phyloP scores from a whole-genome alignment of 2,329 filamentous ascomycete species.

The Parastagonospora nodorum region DNA sequence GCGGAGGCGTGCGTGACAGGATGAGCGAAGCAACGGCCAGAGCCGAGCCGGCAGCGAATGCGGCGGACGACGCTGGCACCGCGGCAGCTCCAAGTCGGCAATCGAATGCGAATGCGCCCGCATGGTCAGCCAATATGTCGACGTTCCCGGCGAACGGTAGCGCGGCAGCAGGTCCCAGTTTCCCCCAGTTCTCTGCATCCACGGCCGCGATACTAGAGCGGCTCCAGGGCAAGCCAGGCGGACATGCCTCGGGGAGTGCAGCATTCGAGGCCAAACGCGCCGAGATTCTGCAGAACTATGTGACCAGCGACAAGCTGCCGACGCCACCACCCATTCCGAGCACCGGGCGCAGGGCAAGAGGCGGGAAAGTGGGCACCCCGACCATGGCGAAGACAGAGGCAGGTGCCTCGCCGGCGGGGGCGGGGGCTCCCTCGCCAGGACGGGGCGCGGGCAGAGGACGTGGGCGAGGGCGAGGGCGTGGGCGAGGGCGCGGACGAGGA shows the following conservation, averaged over 20 bases:
- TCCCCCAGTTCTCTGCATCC: constrained; percentile 44
- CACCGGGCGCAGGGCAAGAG: constrained; percentile 37
- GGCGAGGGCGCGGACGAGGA: constrained; percentile 35
- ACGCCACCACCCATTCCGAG: constrained; percentile 43
- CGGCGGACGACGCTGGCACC: constrained; percentile 12
- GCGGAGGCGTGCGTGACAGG: constrained; percentile 7
- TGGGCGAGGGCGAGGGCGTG: constrained; percentile 43
- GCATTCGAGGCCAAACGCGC: constrained; percentile 54
- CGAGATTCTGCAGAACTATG: constrained; percentile 52
- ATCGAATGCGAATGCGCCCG: constrained; percentile 23
- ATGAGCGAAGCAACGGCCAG: constrained; percentile 26
- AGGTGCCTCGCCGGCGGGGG: constrained; percentile 23
- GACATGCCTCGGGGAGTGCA: constrained; percentile 43
- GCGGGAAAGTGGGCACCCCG: constrained; percentile 41
- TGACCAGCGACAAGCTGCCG: constrained; percentile 50
- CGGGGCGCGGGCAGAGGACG: constrained; percentile 46
- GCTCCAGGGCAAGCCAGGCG: constrained; percentile 40
- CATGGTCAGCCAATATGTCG: constrained; percentile 36
- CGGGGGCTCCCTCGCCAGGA: constrained; percentile 24
- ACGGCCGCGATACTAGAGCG: constrained; percentile 50
- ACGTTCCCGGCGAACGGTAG: constrained; percentile 24
- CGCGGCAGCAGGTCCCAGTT: constrained; percentile 19
- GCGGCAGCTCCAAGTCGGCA: constrained; percentile 24
- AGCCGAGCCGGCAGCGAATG: constrained; percentile 15
- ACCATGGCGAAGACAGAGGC: constrained; percentile 38